These are phyloP conservation scores for Pueraria montana DNA, from an alignment of 306 rosid species.

Conservation along the genomic window DNA sequence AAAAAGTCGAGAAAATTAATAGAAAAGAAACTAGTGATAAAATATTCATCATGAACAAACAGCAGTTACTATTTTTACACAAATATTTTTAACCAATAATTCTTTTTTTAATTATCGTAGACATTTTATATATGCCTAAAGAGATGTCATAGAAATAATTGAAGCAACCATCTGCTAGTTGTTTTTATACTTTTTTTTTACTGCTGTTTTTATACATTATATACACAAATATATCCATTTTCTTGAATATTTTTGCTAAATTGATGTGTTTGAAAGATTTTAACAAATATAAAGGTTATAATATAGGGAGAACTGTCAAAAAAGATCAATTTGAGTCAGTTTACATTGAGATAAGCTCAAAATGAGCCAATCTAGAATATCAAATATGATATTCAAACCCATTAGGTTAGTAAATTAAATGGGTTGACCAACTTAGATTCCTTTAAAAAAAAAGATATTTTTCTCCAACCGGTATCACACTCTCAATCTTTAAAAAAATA, in stretches of 20 bases:
- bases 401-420: neutral
- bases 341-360: neutral
- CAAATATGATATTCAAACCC: neutral
- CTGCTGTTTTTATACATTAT: too few species aligned
- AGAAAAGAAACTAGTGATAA: neutral
- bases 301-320: neutral
- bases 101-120: neutral
- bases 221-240: neutral
- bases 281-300: neutral
- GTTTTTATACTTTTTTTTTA: too few species aligned
- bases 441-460: too few species aligned
- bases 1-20: neutral
- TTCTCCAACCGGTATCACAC: neutral
- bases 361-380: neutral
- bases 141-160: neutral
- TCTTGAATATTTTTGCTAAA: neutral
- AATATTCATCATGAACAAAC: neutral
- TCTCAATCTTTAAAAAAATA: neutral
- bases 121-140: neutral
- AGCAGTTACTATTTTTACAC: neutral
- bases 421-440: neutral
- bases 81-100: neutral
- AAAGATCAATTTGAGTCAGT: neutral
- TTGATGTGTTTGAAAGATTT: neutral
- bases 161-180: neutral